Conservation (phyloP, 441 rosid species). For the Lepidium campestre region DNA sequence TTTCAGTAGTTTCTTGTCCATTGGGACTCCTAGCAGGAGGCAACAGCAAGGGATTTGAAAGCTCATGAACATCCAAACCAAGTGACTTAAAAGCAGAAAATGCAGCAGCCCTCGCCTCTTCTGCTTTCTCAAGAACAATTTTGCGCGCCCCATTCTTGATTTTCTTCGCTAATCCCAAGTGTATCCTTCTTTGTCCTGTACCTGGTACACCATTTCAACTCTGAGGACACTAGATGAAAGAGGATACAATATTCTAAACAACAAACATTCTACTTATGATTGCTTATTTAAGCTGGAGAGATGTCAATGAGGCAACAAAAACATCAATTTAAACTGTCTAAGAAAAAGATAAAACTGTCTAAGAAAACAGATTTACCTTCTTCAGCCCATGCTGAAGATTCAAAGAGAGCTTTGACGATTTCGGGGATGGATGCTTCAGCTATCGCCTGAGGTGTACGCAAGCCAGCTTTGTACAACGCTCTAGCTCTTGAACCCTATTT, state of each 20-base stretch:
- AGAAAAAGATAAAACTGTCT: slow-evolving; percentile 9
- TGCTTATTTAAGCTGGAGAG: slow-evolving; percentile 12
- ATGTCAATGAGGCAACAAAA: background rate
- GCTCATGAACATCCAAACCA: slow-evolving; percentile 64
- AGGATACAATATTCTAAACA: background rate
- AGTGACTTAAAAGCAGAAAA: slow-evolving; percentile 90
- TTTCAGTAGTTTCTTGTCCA: slow-evolving; percentile 32
- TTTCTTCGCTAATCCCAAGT: slow-evolving; percentile 89
- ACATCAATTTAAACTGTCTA: slow-evolving; percentile 2
- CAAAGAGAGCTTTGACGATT: slow-evolving; percentile 86
- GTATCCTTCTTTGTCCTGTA: slow-evolving; percentile 71
- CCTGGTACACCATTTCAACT: slow-evolving; percentile 40
- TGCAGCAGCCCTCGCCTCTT: slow-evolving; percentile 94
- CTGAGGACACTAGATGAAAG: slow-evolving; percentile 23
- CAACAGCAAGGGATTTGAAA: slow-evolving; percentile 46
- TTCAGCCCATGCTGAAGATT: slow-evolving; percentile 77
- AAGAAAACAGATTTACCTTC: slow-evolving; percentile 54
- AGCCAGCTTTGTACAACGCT: slow-evolving; percentile 89
- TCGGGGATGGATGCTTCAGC: slow-evolving; percentile 95
- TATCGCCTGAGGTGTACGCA: slow-evolving; percentile 85
- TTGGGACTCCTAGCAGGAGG: slow-evolving; percentile 32
- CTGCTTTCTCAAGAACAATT: slow-evolving; percentile 97
- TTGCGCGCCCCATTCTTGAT: slow-evolving; percentile 91
- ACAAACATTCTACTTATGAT: slow-evolving; percentile 3
- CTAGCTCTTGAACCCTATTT: slow-evolving; percentile 96